Evolutionary conservation across 108 stramenopile species (phyloP).

Genomic region (Conticribra guillardii): DNA sequence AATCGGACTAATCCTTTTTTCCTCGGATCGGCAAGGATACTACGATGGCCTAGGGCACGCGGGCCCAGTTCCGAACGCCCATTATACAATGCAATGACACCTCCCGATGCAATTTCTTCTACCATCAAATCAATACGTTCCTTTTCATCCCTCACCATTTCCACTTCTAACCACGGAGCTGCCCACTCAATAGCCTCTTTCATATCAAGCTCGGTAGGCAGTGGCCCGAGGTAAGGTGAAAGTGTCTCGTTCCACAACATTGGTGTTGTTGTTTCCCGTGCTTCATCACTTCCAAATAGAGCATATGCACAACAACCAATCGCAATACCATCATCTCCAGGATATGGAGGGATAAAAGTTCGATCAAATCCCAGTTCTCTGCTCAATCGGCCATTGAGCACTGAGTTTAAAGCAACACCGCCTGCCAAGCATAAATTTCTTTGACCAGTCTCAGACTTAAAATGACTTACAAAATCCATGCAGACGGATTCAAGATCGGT

Average conservation of each 20-base stretch:
- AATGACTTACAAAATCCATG: constrained; percentile 85
- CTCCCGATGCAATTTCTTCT: constrained; percentile 74
- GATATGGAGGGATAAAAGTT: constrained; percentile 91
- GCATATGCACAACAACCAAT: constrained; percentile 93
- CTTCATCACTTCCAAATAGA: constrained; percentile 63
- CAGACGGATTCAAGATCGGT: constrained; percentile 81
- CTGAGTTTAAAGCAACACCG: constrained; percentile 94
- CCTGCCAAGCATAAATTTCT: constrained; percentile 89
- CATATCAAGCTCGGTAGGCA: constrained; percentile 58
- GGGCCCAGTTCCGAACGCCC: constrained; percentile 93
- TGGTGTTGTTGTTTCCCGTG: constrained; percentile 16
- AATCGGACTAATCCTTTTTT: constrained; percentile 80
- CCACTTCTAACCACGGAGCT: constrained; percentile 76
- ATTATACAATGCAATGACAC: constrained; percentile 89
- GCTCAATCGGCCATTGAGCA: constrained; percentile 87
- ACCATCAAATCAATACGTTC: constrained; percentile 63
- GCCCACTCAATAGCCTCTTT: constrained; percentile 79
- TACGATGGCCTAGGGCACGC: constrained; percentile 93
- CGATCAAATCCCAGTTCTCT: constrained; percentile 84
- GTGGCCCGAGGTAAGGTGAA: constrained; percentile 80
- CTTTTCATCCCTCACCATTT: constrained; percentile 58
- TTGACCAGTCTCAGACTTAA: constrained; percentile 81
- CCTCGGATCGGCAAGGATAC: constrained; percentile 91
- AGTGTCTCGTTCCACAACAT: constrained; percentile 67
- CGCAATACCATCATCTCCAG: constrained; percentile 95